Base-by-base conservation (phyloP, 441 rosid genomes). In the Melianthus villosus region DNA sequence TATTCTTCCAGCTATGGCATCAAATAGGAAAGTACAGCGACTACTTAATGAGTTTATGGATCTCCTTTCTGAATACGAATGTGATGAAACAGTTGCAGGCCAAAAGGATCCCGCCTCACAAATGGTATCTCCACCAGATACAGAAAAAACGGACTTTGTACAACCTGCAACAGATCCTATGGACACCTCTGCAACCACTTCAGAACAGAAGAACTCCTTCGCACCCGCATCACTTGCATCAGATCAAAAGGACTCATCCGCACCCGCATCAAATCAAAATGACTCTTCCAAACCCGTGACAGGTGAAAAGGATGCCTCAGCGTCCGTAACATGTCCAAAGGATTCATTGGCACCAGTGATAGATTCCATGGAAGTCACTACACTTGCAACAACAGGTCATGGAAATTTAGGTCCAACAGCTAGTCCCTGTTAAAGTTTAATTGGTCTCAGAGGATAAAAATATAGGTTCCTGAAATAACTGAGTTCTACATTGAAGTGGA, bases 1-100 rank as follows among this genome's bases (percentile, higher is more conserved):
- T 54, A 71, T 89, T 63, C 94, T 89, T 53, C 95, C 97, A 3
- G 93, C 95, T 27, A 72, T 81, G 85, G 97, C 95, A 40, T 67
- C 95, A 17, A 89, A 89, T 59, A 65, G 97, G 39, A 89, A 83
- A 68, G 97, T 89, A 23, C 97, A 89, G 67, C 75, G 93, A 25
- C 66, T 89, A 20, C 89, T 89, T 29, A 81, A 72, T 9, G 97
- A 89, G 60, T 89, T 89, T 48, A 71, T 84, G 69, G 89, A 89
- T 68, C 83, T 78, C 34, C 60, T 89, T 13, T 83, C 95, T 19
- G 97, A 89, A 63, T 83, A 81, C 44, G 85, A 62, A 53, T 65
- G 55, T 44, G 20, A 49, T 1, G 78, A 69, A 40, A 45, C 42
- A 40, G 48, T 47, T 32, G 13, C 35, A 20, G 70, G 59, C 25